Evolutionary conservation across 768 basidiomycete genomes (phyloP).

Genomic region (Suillus discolor): DNA sequence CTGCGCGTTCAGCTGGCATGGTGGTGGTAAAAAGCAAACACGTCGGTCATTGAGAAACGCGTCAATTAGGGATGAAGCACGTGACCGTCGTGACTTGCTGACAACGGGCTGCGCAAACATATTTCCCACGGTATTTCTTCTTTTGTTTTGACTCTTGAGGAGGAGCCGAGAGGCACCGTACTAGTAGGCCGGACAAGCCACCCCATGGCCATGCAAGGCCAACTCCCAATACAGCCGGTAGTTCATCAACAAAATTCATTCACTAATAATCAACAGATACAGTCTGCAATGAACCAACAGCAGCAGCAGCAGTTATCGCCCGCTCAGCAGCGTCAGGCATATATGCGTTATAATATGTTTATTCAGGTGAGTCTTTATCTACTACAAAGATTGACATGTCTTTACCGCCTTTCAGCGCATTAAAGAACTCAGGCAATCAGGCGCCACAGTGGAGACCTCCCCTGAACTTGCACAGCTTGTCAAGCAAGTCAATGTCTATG

Average conservation of each 20-base stretch:
- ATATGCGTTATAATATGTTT: neutral
- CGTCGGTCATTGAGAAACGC: slow-evolving; percentile 2
- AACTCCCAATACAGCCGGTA: slow-evolving; percentile 23
- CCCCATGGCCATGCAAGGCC: slow-evolving; percentile 16
- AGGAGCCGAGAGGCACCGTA: slow-evolving; percentile 4
- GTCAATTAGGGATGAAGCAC: slow-evolving; percentile 7
- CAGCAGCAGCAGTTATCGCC: slow-evolving; percentile 1
- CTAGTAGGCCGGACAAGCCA: slow-evolving; percentile 4
- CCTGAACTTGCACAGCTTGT: slow-evolving; percentile 45
- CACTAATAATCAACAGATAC: slow-evolving; percentile 12
- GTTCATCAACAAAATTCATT: slow-evolving; percentile 17
- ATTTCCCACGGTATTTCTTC: neutral
- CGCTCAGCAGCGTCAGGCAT: neutral
- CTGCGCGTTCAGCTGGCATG: slow-evolving; percentile 82
- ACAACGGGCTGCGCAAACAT: neutral
- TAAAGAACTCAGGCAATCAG: slow-evolving; percentile 43
- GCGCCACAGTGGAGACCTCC: slow-evolving; percentile 46
- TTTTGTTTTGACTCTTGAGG: slow-evolving; percentile 3
- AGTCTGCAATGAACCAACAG: slow-evolving; percentile 9
- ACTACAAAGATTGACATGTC: neutral
- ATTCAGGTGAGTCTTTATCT: neutral
- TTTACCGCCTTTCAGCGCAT: slow-evolving; percentile 39
- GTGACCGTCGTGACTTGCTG: slow-evolving; percentile 7
- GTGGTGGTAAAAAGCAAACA: slow-evolving; percentile 21
- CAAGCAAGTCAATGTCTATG: slow-evolving; percentile 38